Evolutionary conservation across 148 eudicot species (phyloP), one percentile per base, ranked within the genome.

Genomic region (Polygonum aviculare): DNA sequence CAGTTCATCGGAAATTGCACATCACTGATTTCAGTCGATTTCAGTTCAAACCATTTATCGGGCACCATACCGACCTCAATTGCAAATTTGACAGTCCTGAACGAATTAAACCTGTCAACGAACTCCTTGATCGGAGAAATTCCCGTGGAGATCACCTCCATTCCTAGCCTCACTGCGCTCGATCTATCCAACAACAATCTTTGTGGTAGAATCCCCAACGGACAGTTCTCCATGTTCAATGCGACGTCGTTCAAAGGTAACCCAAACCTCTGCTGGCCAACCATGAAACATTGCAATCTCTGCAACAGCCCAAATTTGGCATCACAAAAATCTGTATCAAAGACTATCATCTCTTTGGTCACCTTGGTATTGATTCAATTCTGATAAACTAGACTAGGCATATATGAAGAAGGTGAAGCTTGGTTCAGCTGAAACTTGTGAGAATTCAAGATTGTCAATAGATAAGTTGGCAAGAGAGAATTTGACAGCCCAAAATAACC

Each of bases 161-260:
- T 80, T 70, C 19, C 19, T 11, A 78, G 87, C 39, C 77, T 89
- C 1, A 67, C 82, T 0, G 50, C 48, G 0, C 79, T 89, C 1
- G 93, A 89, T 18, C 81, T 89, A 21, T 89, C 93, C 12, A 45
- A 50, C 54, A 89, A 89, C n/a, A 77, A 89, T 45, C 77, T 89
- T 3, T 85, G 81, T 33, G 93, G 93, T 0, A 40, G 72, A 16
- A 73, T 83, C 22, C 90, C 93, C 6, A 54, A 33, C 10, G 55
- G 54, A n/a, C 71, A 62, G 31, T 59, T 76, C 38, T 26, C 21
- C 6, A 12, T 62, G 19, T 86, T 89, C 69, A 83, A 79, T n/a
- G 74, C 77, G 2, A 41, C 76, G 36, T 76, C 83, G 15, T 88
- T 86, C 22, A 79, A 77, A 0, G 88, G 88, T 5, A 89, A 89